These are phyloP conservation scores for Fonsecaea pedrosoi DNA, from an alignment of 2,329 filamentous ascomycete species.

Conservation along the genomic window DNA sequence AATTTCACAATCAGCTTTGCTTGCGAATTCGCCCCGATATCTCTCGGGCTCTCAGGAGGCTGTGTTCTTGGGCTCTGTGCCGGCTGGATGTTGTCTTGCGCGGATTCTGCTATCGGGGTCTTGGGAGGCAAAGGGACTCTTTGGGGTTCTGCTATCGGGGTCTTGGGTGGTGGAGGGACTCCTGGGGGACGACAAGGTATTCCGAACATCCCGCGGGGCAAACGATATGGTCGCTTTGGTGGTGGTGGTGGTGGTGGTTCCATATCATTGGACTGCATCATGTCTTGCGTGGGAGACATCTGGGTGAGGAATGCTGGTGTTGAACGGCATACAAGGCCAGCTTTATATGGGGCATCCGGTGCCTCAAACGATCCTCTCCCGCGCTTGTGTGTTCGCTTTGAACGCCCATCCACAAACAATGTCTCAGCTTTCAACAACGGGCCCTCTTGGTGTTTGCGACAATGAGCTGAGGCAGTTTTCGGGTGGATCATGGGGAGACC, in stretches of 20 bases:
- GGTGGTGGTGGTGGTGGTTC: neutral
- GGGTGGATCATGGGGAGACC: neutral
- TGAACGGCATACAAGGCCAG: neutral
- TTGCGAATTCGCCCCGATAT: neutral
- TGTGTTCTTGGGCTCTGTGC: neutral
- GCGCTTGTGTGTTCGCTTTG: neutral
- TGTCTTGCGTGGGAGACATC: neutral
- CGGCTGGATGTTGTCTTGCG: neutral
- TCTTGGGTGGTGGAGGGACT: neutral
- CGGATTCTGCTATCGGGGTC: neutral
- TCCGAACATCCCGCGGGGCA: neutral
- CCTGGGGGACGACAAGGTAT: neutral
- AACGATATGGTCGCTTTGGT: neutral
- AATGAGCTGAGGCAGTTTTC: neutral
- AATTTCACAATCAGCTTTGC: constrained; percentile 1
- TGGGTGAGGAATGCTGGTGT: neutral
- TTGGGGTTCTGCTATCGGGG: neutral
- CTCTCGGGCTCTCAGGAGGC: neutral
- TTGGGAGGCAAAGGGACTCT: no score
- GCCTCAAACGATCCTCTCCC: neutral
- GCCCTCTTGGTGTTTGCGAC: neutral
- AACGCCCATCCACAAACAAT: neutral
- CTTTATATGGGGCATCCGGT: neutral
- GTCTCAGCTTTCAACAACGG: neutral
- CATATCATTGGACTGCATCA: neutral